Percentiles rank a stretch among this genome's conserved stretches.
phyloP scores from a whole-genome alignment of 2,329 filamentous ascomycete species.

The Gaeumannomyces tritici region DNA sequence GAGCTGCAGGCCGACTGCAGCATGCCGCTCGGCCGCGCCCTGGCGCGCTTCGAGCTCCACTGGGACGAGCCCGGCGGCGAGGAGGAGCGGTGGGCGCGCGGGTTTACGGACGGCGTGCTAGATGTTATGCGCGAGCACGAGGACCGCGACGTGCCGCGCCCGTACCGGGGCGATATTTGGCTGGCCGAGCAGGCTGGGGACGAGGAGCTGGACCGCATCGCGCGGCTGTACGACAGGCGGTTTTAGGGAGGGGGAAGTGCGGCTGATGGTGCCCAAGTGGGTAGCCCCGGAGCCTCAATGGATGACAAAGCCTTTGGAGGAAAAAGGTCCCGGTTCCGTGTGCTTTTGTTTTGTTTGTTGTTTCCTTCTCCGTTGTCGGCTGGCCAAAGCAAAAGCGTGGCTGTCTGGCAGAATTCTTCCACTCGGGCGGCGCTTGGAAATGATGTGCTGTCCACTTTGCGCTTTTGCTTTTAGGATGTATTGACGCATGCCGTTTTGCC shows the following conservation, averaged over 20 bases:
- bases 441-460: no score
- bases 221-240: background rate
- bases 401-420: no score
- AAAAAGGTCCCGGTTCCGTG: no score
- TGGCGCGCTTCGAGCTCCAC: slow-evolving; percentile 1
- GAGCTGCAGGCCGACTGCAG: background rate
- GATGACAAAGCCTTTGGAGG: no score
- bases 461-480: no score
- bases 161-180: background rate
- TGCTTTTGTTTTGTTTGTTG: no score
- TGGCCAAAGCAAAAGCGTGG: no score
- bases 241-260: background rate
- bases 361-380: no score
- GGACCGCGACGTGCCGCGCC: background rate
- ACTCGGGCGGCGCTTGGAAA: no score
- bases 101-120: background rate
- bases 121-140: background rate
- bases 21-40: background rate
- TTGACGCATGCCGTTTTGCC: no score
- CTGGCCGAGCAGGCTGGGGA: background rate
- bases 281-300: no score
- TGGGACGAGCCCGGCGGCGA: background rate
- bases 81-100: background rate
- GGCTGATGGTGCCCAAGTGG: no score
- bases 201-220: background rate